These are phyloP conservation scores for Posidonia australis DNA, from an alignment of 106 monocot genomes.

Conservation along the genomic window DNA sequence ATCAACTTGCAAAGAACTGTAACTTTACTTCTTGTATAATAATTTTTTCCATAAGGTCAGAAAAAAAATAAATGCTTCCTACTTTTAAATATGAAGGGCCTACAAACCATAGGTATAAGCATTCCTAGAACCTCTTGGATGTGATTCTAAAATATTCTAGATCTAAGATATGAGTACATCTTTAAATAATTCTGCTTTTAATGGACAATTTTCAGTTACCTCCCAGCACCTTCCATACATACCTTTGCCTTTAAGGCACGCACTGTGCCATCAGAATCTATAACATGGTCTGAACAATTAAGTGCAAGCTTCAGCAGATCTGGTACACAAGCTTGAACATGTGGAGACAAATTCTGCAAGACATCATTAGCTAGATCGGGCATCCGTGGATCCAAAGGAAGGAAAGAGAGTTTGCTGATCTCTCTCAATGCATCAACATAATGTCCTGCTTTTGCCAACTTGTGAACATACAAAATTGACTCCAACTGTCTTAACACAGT, in stretches of 20 bases:
- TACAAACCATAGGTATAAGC: too few species aligned
- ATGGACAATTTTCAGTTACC: not conserved
- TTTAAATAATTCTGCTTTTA: not conserved
- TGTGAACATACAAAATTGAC: slow-evolving; percentile 61
- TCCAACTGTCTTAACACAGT: slow-evolving; percentile 80
- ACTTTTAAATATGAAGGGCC: too few species aligned
- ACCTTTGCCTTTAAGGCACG: slow-evolving; percentile 87
- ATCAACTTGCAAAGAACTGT: too few species aligned
- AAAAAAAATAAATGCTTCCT: too few species aligned
- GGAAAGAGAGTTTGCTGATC: slow-evolving; percentile 64
- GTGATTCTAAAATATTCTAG: too few species aligned
- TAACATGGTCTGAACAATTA: slow-evolving; percentile 60
- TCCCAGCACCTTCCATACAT: slow-evolving; percentile 7
- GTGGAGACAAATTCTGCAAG: slow-evolving; percentile 53
- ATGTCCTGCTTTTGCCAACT: slow-evolving; percentile 61
- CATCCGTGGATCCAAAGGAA: slow-evolving; percentile 69
- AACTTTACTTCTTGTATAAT: too few species aligned
- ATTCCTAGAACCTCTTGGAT: too few species aligned
- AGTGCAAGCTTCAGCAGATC: slow-evolving; percentile 85
- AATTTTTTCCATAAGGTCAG: too few species aligned
- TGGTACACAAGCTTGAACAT: slow-evolving; percentile 81
- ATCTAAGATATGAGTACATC: not conserved
- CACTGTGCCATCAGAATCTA: slow-evolving; percentile 77
- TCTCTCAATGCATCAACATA: slow-evolving; percentile 83
- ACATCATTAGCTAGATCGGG: slow-evolving; percentile 56